A percentile compares a stretch with the other conserved stretches of the same genome.
Evolutionary conservation across 495 filamentous ascomycete genomes (phyloP).

Genomic region (Cladorrhinum samala): DNA sequence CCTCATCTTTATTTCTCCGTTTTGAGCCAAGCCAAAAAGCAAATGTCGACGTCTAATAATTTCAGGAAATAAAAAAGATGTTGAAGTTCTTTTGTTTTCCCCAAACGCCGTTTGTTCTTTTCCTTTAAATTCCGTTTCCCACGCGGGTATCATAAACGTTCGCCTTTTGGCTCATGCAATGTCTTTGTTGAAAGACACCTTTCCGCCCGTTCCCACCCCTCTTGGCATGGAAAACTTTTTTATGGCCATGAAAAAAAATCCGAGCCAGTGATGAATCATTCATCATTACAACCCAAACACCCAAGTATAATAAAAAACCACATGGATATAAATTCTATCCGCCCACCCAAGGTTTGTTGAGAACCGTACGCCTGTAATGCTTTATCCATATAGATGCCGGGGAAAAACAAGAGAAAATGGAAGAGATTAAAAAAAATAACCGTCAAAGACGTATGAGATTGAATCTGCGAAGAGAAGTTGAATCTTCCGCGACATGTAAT

Average conservation of each 20-base stretch:
- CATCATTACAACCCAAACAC: slow-evolving; percentile 9
- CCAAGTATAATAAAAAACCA: slow-evolving; percentile 18
- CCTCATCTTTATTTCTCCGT: slow-evolving; percentile 8
- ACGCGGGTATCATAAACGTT: slow-evolving; percentile 29
- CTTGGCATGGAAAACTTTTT: slow-evolving; percentile 21
- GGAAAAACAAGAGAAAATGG: slow-evolving; percentile 13
- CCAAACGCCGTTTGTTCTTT: slow-evolving; percentile 35
- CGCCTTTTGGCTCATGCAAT: slow-evolving; percentile 30
- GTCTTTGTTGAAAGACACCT: slow-evolving; percentile 42
- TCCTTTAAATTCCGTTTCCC: slow-evolving; percentile 28
- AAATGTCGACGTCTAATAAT: slow-evolving; percentile 26
- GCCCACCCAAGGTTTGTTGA: slow-evolving; percentile 37
- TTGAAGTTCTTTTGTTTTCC: slow-evolving; percentile 43
- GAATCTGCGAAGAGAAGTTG: slow-evolving; percentile 31
- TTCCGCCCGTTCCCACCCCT: slow-evolving; percentile 15
- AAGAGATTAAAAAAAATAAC: slow-evolving; percentile 10
- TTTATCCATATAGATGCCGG: slow-evolving; percentile 22
- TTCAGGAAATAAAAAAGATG: slow-evolving; percentile 37
- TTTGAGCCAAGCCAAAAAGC: slow-evolving; percentile 27
- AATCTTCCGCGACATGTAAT: slow-evolving; percentile 29
- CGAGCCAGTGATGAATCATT: slow-evolving; percentile 11
- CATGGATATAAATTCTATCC: slow-evolving; percentile 30
- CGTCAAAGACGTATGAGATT: slow-evolving; percentile 24
- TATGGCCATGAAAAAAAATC: slow-evolving; percentile 24
- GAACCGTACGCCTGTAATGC: slow-evolving; percentile 36